Base-by-base conservation (phyloP, 202 grass and related monocot genomes). In the Carex arenaria region DNA sequence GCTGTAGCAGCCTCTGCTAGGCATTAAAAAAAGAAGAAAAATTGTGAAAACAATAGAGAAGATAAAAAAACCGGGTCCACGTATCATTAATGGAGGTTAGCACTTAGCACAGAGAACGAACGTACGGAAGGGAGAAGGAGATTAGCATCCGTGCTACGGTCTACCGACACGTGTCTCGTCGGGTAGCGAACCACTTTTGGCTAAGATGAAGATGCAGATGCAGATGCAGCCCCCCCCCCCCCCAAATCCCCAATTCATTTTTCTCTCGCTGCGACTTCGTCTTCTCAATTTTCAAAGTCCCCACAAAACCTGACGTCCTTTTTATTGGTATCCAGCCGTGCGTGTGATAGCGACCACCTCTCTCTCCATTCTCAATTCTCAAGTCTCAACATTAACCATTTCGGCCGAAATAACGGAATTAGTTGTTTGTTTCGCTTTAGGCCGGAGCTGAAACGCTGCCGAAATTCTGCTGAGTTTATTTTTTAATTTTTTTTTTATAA, bases 61-160 rank as follows among this genome's bases (percentile, higher is more conserved):
- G 20, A 63, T 59, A 15, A 43, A 26, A 34, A 3, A 49, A 36
- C 5, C 10, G 4, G 60, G n/a, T 34, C 75, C 61, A 77, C 52
- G 28, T 32, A 59, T 36, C 53, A 77, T 19, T 76, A 56, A 59
- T 19, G n/a, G 40, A 71, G n/a, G n/a, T 47, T 49, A 18, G 38
- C 40, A 5, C 28, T 47, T 49, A 18, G 38, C 67, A 5, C 28
- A 77, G 60, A 65, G 78, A 84, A 4, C 5, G 84, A 26, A 34
- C 32, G 32, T 85, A 85, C 84, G 74, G 84, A 85, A 15, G 8
- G 45, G 32, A 55, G 83, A 10, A 4, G 45, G 32, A 55, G 83
- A 67, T 52, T 23, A 70, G 5, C 78, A 18, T 76, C 85, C 78
- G 78, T 87, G 78, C 79, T 72, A 86, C 85, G 66, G 85, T 64